These are phyloP conservation scores for Aspergillus sojae DNA, from an alignment of 2,329 filamentous ascomycete genomes.

Conservation along the genomic window DNA sequence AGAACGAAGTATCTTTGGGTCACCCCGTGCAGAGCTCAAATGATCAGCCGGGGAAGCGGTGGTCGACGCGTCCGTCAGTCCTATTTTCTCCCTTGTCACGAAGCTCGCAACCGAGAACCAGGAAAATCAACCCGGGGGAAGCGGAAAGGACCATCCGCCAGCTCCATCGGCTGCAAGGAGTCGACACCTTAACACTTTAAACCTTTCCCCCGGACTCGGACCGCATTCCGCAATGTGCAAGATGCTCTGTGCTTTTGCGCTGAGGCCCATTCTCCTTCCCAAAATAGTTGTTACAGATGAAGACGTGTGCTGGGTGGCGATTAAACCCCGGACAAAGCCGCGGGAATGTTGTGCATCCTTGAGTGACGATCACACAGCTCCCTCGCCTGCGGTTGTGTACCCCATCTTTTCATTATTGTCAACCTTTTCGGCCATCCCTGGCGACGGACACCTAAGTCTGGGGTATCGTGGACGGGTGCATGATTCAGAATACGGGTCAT, in stretches of 20 bases:
- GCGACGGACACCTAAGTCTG: neutral
- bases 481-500: neutral
- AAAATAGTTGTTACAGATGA: neutral
- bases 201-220: conserved; percentile 2
- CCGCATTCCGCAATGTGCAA: conserved; percentile 3
- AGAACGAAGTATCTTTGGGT: neutral
- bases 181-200: conserved; percentile 1
- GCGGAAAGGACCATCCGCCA: neutral
- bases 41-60: neutral
- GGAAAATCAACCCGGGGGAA: neutral
- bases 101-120: neutral
- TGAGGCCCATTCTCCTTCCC: neutral
- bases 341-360: conserved; percentile 1
- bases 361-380: conserved; percentile 7
- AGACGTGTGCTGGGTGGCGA: neutral
- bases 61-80: neutral
- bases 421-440: neutral
- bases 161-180: conserved; percentile 3
- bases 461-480: neutral
- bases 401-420: neutral
- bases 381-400: neutral
- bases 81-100: neutral
- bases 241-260: neutral
- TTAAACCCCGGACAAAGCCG: neutral
- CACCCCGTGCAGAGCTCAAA: conserved; percentile 1